These are phyloP conservation scores for Fusarium duplospermum DNA, from an alignment of 2,329 filamentous ascomycete species.

Conservation along the genomic window DNA sequence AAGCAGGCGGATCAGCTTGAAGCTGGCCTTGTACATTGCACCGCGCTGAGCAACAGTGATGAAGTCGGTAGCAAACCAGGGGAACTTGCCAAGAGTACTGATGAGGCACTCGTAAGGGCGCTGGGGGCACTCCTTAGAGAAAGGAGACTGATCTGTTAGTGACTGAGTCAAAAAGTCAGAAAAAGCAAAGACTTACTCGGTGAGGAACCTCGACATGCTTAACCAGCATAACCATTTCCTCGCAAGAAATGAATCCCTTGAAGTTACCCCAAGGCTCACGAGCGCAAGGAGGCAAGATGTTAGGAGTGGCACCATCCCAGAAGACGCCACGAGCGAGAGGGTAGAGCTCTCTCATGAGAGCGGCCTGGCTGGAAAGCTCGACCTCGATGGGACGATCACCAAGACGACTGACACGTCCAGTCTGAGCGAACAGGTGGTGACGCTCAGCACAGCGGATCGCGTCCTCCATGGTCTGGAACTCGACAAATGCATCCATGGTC, in stretches of 20 bases:
- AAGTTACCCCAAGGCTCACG: constrained; percentile 64
- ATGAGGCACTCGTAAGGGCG: constrained; percentile 74
- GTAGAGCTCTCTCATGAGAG: constrained; percentile 72
- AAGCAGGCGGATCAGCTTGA: constrained; percentile 62
- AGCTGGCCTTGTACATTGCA: constrained; percentile 62
- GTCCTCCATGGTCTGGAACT: constrained; percentile 65
- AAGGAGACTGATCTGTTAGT: constrained; percentile 62
- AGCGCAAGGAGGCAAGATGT: constrained; percentile 48
- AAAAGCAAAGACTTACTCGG: constrained; percentile 61
- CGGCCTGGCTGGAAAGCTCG: constrained; percentile 65
- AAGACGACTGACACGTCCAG: constrained; percentile 60
- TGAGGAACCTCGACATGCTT: constrained; percentile 72
- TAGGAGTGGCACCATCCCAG: constrained; percentile 64
- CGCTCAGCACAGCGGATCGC: constrained; percentile 65
- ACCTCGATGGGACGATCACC: constrained; percentile 69
- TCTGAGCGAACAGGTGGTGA: constrained; percentile 53
- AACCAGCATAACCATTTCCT: constrained; percentile 72
- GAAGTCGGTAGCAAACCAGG: constrained; percentile 68
- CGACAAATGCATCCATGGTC: constrained; percentile 71
- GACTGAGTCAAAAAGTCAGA: background rate
- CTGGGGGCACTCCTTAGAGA: constrained; percentile 70
- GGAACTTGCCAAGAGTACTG: constrained; percentile 71
- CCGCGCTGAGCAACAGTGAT: constrained; percentile 70
- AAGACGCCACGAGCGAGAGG: constrained; percentile 66
- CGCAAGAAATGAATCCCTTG: constrained; percentile 69